Percentiles rank a stretch among this genome's conserved stretches.
Conservation (phyloP, 1,284 basidiomycete genomes). For the Papiliotrema laurentii region DNA sequence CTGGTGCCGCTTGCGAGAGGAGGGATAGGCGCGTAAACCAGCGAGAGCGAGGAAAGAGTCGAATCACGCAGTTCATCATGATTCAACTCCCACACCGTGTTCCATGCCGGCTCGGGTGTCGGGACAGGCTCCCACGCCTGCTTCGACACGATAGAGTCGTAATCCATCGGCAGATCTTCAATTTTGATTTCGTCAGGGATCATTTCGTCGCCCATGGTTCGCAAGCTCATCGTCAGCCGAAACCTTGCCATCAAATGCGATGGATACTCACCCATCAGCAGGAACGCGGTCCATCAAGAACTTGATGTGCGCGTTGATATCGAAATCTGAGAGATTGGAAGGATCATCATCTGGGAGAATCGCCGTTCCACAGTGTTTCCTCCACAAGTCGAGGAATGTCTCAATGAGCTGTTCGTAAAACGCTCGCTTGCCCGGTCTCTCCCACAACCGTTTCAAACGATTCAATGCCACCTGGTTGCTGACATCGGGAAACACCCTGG, state of each 20-base stretch:
- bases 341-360: constrained; percentile 68
- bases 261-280: constrained; percentile 67
- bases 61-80: constrained; percentile 3
- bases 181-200: neutral
- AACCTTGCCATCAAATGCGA: neutral
- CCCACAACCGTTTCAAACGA: constrained; percentile 53
- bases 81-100: neutral
- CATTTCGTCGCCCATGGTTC: neutral
- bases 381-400: constrained; percentile 72
- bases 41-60: constrained; percentile 11
- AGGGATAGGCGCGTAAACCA: constrained; percentile 49
- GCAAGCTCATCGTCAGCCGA: neutral
- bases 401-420: constrained; percentile 77
- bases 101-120: neutral
- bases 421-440: constrained; percentile 62
- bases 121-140: constrained; percentile 50
- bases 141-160: constrained; percentile 57
- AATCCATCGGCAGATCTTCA: constrained; percentile 24
- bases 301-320: constrained; percentile 67
- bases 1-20: neutral
- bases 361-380: constrained; percentile 61
- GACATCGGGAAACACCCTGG: constrained; percentile 66
- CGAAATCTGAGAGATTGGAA: constrained; percentile 65
- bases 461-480: constrained; percentile 21
- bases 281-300: constrained; percentile 76